These are phyloP conservation scores for Aegilops tauschii DNA, from an alignment of 176 grass and related monocot genomes.

Conservation along the genomic window DNA sequence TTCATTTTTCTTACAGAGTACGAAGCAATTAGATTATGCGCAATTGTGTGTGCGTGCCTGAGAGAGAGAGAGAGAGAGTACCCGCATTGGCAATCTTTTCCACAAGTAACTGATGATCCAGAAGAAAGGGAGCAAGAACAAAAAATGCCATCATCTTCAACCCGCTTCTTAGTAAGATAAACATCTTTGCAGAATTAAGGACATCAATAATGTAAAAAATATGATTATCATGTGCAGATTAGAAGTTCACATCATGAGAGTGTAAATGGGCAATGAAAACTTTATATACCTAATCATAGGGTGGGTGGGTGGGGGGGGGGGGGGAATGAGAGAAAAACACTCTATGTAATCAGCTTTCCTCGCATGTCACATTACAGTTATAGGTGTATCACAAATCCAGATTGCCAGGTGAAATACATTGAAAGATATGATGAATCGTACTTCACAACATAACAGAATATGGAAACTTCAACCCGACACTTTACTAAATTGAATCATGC, in stretches of 20 bases:
- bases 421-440: not conserved
- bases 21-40: not conserved
- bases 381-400: not conserved
- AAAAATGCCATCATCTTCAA: conserved; percentile 92
- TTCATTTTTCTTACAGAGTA: not conserved
- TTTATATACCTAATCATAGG: not conserved
- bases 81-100: conserved; percentile 84
- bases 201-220: not conserved
- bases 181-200: conserved; percentile 65
- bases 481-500: not conserved
- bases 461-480: not conserved
- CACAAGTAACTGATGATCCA: conserved; percentile 56
- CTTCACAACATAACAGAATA: not conserved
- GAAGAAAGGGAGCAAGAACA: conserved; percentile 64
- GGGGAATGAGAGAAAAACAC: not conserved
- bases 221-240: not conserved
- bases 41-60: not conserved
- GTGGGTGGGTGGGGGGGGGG: not conserved
- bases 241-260: not conserved
- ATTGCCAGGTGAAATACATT: not conserved
- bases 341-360: not conserved
- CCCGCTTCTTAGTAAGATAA: conserved; percentile 65
- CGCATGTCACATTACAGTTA: not conserved
- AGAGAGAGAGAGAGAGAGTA: conserved; percentile 28
- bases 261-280: not conserved